Evolutionary conservation across 352 stramenopile species (phyloP), one percentile per base, ranked within the genome.

Genomic region (Phytopythium cucurbitacearum): DNA sequence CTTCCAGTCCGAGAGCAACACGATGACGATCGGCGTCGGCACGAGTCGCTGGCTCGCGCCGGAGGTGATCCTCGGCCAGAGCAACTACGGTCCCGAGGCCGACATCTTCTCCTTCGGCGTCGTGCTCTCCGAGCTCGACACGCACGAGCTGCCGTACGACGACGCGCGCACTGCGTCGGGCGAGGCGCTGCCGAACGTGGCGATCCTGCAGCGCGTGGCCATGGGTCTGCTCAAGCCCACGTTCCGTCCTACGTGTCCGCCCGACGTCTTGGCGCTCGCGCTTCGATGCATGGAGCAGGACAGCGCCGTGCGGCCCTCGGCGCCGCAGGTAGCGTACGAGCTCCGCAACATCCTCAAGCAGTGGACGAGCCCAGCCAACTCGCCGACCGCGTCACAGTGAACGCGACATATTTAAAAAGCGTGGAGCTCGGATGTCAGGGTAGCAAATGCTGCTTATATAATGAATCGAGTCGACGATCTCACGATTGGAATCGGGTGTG

Each of bases 71-170:
- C 45, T 60, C 5, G 60, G 68, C 0, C 55, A 72, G 12, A 59
- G 34, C 7, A 51, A 62, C 51, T 68, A 72, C 15, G 57, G 58
- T 4, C 34, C 60, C 3, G 38, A 61, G 1, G 69, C 71, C 4
- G 74, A 85, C 28, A 73, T 82, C 21, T 83, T 77, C 59, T 76
- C 71, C 7, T 78, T 83, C 11, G 69, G 70, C 4, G 65, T 64
- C 3, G 28, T 80, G 8, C 58, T 85, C 2, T 67, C 64, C 5
- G 74, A 82, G 41, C 51, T 85, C 7, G 74, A 82, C 44, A 79
- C 71, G 8, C 74, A 80, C 54, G 59, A 61, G 40, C 67, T 75
- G 15, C 69, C 71, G 4, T 85, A 80, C 54, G 64, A 70, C 40
- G 64, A 68, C 4, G 37, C 48, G 8, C 51, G 52, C 7, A 54